phyloP scores from a whole-genome alignment of 495 filamentous ascomycete species.

The Podospora tetraspora region DNA sequence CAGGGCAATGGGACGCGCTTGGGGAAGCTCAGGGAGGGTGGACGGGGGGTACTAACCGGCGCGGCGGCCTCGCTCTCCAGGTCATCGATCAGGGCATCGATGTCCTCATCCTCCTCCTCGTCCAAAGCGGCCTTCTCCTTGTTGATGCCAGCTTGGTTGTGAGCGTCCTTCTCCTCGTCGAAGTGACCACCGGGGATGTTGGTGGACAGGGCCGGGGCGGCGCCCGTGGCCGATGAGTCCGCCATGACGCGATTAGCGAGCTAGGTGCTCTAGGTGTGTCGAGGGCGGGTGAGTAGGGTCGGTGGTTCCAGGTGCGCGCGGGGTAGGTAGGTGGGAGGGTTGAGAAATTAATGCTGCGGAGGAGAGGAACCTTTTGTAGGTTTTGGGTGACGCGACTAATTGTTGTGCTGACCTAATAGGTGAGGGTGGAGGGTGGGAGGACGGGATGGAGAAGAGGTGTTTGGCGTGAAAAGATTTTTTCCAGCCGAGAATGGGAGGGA shows the following conservation, averaged over 20 bases:
- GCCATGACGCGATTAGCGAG: conserved; percentile 43
- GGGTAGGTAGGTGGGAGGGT: not conserved
- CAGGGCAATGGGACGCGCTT: not conserved
- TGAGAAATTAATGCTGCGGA: conserved; percentile 4
- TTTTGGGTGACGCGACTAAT: conserved; percentile 22
- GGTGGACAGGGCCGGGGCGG: conserved; percentile 46
- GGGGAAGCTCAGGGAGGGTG: not conserved
- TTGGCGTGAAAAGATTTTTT: conserved; percentile 19
- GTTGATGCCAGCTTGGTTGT: conserved; percentile 20
- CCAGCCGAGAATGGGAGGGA: conserved; percentile 16
- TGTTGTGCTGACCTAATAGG: conserved; percentile 34
- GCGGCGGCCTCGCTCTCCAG: conserved; percentile 62
- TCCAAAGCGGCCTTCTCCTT: conserved; percentile 44
- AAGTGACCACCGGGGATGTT: conserved; percentile 52
- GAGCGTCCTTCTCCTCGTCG: conserved; percentile 48
- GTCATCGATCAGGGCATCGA: conserved; percentile 77
- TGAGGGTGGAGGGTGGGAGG: conserved; percentile 13
- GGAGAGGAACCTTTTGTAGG: conserved; percentile 12
- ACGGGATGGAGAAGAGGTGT: conserved; percentile 18
- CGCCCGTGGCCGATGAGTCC: conserved; percentile 38
- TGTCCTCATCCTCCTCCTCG: conserved; percentile 66
- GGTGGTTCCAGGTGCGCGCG: conserved; percentile 13
- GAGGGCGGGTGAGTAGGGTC: not conserved
- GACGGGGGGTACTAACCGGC: not conserved
- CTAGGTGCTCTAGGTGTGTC: conserved; percentile 29